Evolutionary conservation across 2,329 filamentous ascomycete species (phyloP), one percentile per base, ranked within the genome.

Genomic region (Cladosporium sp.): DNA sequence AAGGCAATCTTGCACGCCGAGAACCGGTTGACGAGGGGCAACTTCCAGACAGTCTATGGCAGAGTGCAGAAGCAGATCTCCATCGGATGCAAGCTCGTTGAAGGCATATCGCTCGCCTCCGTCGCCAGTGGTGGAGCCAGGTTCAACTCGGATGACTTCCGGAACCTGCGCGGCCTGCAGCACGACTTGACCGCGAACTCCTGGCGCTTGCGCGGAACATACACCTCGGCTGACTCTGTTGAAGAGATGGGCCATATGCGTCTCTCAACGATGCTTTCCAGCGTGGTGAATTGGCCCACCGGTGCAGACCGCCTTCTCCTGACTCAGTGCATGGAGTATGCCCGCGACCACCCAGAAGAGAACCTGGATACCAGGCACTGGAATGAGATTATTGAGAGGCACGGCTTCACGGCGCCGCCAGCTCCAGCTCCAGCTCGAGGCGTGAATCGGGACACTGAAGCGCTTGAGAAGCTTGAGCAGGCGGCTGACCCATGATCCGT

Each of bases 241-340:
- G 27, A 48, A 17, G 13, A 27, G 5, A 17, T 42, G 24, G 41
- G 24, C 19, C 43, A 55, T 20, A 38, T 50, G 29, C 52, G 37
- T 19, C 47, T 56, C 12, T 27, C 15, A 3, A 40, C 44, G 15
- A 43, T 55, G 18, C 51, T 43, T 38, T 11, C 17, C 1, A 7
- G 43, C 4, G 50, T 56, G 2, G 38, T n/a, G 1, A 50, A 48
- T 7, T 56, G 54, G 52, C 56, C 56, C 7, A 43, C 38, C 4
- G 52, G 52, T 2, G 38, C 39, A 4, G 52, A 56, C 37, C 44
- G 54, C n/a, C 27, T 56, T 13, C 36, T 51, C 9, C 36, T 56
- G 38, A 58, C 56, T 1, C 36, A 47, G 38, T 58, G 52, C 22
- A 37, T 56, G 17, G 56, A 54, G 39, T 58, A 44, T 22, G 56